phyloP scores from a whole-genome alignment of 306 rosid genomes.

The Fragaria vesca region DNA sequence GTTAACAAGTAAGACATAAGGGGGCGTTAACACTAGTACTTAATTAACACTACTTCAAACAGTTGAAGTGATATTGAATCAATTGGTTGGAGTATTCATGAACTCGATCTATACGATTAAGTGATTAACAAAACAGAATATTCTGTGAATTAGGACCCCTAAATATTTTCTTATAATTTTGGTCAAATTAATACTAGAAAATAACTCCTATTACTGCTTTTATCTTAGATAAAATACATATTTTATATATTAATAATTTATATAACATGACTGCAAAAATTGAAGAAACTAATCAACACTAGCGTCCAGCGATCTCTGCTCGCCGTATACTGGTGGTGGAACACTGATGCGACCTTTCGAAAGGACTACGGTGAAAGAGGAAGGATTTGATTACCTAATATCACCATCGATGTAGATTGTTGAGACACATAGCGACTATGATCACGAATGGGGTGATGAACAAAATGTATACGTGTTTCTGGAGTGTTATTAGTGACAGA shows the following conservation, averaged over 20 bases:
- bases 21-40: background rate
- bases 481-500: background rate
- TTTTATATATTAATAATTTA: background rate
- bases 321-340: background rate
- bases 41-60: background rate
- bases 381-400: background rate
- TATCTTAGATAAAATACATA: too few species aligned
- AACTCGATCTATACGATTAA: background rate
- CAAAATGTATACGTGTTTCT: background rate
- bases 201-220: background rate
- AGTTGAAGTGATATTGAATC: background rate
- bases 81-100: background rate
- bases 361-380: slow-evolving; percentile 11
- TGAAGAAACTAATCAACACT: background rate
- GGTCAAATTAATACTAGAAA: background rate
- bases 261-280: background rate
- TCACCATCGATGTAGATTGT: slow-evolving; percentile 13
- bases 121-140: background rate
- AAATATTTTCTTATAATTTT: background rate
- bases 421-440: background rate
- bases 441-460: background rate
- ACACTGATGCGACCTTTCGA: slow-evolving; percentile 12
- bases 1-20: background rate
- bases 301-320: background rate
- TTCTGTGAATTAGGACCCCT: background rate